Evolutionary conservation across 2,329 filamentous ascomycete species (phyloP).

Genomic region (Ascochyta rabiei): DNA sequence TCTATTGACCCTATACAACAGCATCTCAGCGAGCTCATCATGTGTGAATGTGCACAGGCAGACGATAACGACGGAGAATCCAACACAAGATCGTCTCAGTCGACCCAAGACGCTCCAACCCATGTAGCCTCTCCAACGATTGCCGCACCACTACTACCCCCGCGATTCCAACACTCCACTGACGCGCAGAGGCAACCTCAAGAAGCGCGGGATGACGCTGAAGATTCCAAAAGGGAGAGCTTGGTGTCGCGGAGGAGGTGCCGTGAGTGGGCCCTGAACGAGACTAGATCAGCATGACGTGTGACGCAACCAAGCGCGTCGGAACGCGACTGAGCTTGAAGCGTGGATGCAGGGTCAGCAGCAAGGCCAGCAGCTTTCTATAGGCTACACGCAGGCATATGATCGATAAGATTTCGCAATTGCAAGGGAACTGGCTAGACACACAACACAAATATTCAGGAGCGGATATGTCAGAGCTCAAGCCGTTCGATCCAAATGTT

Average conservation of each 20-base stretch:
- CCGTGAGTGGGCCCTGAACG: conserved; percentile 3
- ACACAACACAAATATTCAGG: not conserved
- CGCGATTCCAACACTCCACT: not conserved
- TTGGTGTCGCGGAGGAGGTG: conserved; percentile 4
- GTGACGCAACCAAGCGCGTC: conserved; percentile 1
- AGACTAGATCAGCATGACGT: conserved; percentile 4
- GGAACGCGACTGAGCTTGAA: conserved; percentile 3
- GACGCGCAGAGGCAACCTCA: not conserved
- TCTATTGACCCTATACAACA: no score
- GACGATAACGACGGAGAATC: no score
- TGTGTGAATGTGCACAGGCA: no score
- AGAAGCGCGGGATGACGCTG: not conserved
- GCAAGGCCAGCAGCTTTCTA: not conserved
- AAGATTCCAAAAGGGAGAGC: not conserved
- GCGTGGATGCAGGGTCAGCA: not conserved
- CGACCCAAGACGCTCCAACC: not conserved
- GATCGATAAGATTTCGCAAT: no score
- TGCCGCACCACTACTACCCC: not conserved
- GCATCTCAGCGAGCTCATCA: no score
- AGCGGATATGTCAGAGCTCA: conserved; percentile 29
- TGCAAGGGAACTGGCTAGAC: not conserved
- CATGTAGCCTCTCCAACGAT: not conserved
- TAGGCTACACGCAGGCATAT: not conserved
- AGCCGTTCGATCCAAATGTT: conserved; percentile 44
- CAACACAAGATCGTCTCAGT: not conserved